Conservation (phyloP, 805 yeast genomes). For the Candida boidinii region DNA sequence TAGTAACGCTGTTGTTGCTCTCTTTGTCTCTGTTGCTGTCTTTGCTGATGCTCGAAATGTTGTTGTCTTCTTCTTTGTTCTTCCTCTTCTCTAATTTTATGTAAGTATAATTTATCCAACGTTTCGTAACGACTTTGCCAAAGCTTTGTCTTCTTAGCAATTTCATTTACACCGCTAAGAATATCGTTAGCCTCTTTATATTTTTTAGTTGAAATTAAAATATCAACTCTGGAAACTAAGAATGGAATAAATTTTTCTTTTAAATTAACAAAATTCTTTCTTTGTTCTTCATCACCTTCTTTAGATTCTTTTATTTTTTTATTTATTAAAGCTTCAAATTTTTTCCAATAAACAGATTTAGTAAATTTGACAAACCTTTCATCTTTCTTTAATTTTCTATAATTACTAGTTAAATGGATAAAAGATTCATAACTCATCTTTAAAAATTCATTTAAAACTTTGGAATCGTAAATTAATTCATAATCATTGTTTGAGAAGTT, state of each 20-base stretch:
- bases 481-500: conserved; percentile 10
- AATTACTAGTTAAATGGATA: conserved; percentile 10
- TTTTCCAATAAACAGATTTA: too few species aligned
- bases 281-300: too few species aligned
- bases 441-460: conserved; percentile 14
- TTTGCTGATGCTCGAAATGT: conserved; percentile 33
- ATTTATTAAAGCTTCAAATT: too few species aligned
- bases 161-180: conserved; percentile 25
- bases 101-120: conserved; percentile 10
- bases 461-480: conserved; percentile 13
- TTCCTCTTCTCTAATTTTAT: conserved; percentile 24
- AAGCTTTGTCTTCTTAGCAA: conserved; percentile 30
- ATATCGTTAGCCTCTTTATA: conserved; percentile 30
- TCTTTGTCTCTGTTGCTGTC: conserved; percentile 39
- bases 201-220: conserved; percentile 12
- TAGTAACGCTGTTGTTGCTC: conserved; percentile 31
- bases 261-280: too few species aligned
- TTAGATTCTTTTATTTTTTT: too few species aligned
- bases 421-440: conserved; percentile 15
- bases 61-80: conserved; percentile 28
- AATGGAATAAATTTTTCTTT: neutral
- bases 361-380: too few species aligned
- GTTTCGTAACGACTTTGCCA: conserved; percentile 25
- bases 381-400: too few species aligned
- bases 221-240: conserved; percentile 9